Evolutionary conservation across 176 grass and related monocot species (phyloP), one percentile per base, ranked within the genome.

Genomic region (Rhynchospora breviuscula): DNA sequence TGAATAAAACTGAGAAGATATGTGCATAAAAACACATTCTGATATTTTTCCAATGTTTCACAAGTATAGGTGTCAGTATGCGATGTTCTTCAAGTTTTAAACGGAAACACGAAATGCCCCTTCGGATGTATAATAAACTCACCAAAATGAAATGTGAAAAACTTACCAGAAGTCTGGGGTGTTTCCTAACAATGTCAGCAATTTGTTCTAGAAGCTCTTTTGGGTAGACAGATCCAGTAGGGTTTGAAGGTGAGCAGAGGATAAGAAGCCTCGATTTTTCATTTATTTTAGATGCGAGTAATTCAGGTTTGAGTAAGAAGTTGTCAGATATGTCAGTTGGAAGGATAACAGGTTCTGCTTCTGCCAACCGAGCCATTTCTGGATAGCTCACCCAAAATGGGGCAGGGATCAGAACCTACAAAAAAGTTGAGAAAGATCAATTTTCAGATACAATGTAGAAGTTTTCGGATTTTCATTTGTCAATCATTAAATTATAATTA

Each of bases 371-470:
- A 88, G 92, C 94, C 90, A 97, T 97, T 79, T 97, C 94, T 88
- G 94, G 94, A 86, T 97, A 97, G 40, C 92, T 97, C 70, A 97
- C 92, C 92, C 92, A 97, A 66, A 72, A 97, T 79, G 94, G 94
- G 58, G 92, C 94, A 59, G 94, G 94, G 79, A 97, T 91, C 75
- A 97, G 74, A 81, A 97, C 94, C 94, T 94, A 82, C 31, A 19
- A 10, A 70, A 80, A 29, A 23, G 75, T 45, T 21, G 29, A 67
- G 10, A 23, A 56, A 59, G 68, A 73, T 23, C 0, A 80, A 10
- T 17, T 77, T 77, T 77, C 23, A 56, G 49, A 77, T 77, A 77
- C 53, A 48, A 0, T 13, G 2, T 18, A 18, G 72, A 77, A 77
- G 21, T 31, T 77, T 15, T 0, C 0, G 7, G 23, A 77, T 31